Evolutionary conservation across 108 stramenopile species (phyloP).

Genomic region (Skeletonema marinoi): DNA sequence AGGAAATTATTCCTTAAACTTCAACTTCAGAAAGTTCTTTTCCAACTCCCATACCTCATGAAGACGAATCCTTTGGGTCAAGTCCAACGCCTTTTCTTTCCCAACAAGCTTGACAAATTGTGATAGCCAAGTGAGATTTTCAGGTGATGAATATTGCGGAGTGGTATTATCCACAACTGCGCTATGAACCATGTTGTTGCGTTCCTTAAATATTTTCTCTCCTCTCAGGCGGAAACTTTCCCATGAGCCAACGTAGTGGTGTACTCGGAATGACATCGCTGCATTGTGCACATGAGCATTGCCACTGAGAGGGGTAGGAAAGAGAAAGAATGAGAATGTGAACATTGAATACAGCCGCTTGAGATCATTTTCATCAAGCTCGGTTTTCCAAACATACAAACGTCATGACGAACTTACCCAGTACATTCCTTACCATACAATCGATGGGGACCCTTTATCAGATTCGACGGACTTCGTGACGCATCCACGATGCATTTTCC

Average conservation of each 20-base stretch:
- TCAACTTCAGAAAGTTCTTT: not conserved
- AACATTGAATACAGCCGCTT: too few relatives aligned
- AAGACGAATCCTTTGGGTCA: constrained; percentile 4
- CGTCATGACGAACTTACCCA: not conserved
- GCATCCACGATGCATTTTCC: constrained; percentile 9
- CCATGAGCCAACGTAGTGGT: constrained; percentile 13
- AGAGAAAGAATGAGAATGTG: too few relatives aligned
- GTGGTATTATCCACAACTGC: not conserved
- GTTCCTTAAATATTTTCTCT: not conserved
- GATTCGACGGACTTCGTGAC: not conserved
- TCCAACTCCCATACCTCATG: constrained; percentile 1
- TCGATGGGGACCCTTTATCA: constrained; percentile 1
- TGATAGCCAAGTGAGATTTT: constrained; percentile 6
- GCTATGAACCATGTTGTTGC: not conserved
- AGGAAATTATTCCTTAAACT: not conserved
- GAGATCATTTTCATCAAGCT: too few relatives aligned
- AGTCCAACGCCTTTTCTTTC: constrained; percentile 7
- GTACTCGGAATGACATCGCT: constrained; percentile 1
- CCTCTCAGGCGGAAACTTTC: constrained; percentile 7
- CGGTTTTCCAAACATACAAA: too few relatives aligned
- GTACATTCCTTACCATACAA: not conserved
- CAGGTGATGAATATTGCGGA: not conserved
- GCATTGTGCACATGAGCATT: constrained; percentile 6
- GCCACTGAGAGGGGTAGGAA: not conserved
- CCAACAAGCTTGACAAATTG: constrained; percentile 15